Percentiles rank a stretch among this genome's conserved stretches.
Conservation (phyloP, 805 yeast genomes). For the Monosporozyma unispora region DNA sequence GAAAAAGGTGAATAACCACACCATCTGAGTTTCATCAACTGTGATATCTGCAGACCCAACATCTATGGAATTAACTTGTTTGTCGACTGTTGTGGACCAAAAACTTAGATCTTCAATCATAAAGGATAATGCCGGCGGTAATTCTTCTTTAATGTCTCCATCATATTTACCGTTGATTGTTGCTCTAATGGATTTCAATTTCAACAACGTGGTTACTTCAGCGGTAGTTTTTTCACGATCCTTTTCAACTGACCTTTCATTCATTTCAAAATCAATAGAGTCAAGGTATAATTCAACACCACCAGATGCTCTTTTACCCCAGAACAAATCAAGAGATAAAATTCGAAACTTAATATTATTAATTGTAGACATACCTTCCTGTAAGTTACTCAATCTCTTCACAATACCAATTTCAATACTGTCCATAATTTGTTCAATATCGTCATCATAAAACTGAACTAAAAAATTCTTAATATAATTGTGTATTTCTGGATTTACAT, state of each 20-base stretch:
- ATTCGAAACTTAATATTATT: constrained; percentile 14
- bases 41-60: constrained; percentile 26
- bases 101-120: constrained; percentile 23
- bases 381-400: constrained; percentile 32
- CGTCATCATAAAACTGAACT: constrained; percentile 29
- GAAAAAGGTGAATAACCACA: constrained; percentile 26
- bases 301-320: constrained; percentile 13
- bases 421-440: constrained; percentile 50
- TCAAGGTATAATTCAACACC: constrained; percentile 19
- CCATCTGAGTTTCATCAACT: constrained; percentile 29
- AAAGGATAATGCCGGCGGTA: constrained; percentile 23
- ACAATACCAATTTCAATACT: constrained; percentile 53
- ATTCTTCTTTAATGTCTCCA: constrained; percentile 8
- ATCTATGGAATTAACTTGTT: constrained; percentile 22
- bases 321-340: constrained; percentile 14
- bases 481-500: constrained; percentile 28
- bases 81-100: constrained; percentile 20
- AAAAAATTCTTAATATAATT: constrained; percentile 32
- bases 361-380: constrained; percentile 9
- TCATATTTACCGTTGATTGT: constrained; percentile 10
- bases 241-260: constrained; percentile 12
- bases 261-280: constrained; percentile 17
- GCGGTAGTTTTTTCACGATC: constrained; percentile 9
- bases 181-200: constrained; percentile 15
- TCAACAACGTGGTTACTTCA: constrained; percentile 13